Percentiles rank a stretch among this genome's conserved stretches.
These are phyloP conservation scores for Eimeria falciformis DNA, from an alignment of 169 alveolate genomes.

Conservation along the genomic window DNA sequence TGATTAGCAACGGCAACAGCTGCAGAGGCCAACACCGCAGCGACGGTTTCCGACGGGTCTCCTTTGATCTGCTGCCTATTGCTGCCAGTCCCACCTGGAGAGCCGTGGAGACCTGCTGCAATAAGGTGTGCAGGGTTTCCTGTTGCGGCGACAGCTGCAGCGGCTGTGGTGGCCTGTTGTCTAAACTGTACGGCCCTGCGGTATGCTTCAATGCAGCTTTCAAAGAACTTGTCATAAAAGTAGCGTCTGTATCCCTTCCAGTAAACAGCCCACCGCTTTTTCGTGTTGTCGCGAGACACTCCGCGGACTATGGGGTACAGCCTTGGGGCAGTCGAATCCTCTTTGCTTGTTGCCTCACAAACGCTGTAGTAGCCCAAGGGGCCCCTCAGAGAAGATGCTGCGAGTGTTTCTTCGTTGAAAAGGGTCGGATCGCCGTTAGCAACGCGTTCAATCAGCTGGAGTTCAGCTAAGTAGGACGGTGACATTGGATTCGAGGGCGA, in stretches of 20 bases:
- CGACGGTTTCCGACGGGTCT: background rate
- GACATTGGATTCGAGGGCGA: conserved; percentile 61
- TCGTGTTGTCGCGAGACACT: conserved; percentile 78
- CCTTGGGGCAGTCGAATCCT: conserved; percentile 12
- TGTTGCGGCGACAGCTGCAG: conserved; percentile 47
- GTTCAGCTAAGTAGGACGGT: conserved; percentile 57
- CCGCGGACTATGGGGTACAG: conserved; percentile 75
- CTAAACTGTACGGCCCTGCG: conserved; percentile 73
- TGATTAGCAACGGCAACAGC: conserved; percentile 64
- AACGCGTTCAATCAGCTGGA: conserved; percentile 64
- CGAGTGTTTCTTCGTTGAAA: conserved; percentile 27
- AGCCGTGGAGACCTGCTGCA: conserved; percentile 50
- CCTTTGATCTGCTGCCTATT: conserved; percentile 26
- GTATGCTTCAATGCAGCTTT: conserved; percentile 72
- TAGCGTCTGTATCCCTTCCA: conserved; percentile 77
- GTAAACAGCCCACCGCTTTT: conserved; percentile 78
- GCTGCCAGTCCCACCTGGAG: conserved; percentile 45
- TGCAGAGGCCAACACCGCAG: conserved; percentile 63
- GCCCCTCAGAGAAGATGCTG: conserved; percentile 1
- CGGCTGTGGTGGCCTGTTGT: conserved; percentile 71
- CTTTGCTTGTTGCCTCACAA: conserved; percentile 58
- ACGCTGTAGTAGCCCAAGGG: conserved; percentile 74
- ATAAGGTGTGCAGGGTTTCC: conserved; percentile 66
- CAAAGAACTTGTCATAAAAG: conserved; percentile 76
- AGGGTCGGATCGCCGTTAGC: conserved; percentile 4